A percentile compares a stretch with the other conserved stretches of the same genome.
phyloP scores from a whole-genome alignment of 345 rosid genomes.

The Gossypium bickii region DNA sequence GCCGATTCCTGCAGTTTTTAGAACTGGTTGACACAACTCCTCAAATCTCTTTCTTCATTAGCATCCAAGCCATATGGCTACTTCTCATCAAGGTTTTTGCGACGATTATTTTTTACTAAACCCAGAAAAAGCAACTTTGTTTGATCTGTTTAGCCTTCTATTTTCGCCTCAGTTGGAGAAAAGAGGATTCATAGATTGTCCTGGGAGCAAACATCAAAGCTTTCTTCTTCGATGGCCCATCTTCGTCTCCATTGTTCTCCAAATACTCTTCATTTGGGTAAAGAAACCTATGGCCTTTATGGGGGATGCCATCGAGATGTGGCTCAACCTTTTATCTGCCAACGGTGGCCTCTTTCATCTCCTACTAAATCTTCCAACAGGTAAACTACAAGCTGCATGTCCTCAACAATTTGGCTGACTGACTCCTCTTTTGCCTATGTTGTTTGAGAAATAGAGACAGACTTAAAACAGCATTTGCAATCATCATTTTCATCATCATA shows the following conservation, averaged over 20 bases:
- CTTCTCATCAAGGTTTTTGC: neutral
- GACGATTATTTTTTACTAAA: constrained; percentile 29
- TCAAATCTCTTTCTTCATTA: neutral
- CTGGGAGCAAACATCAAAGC: constrained; percentile 8
- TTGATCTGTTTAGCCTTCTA: constrained; percentile 36
- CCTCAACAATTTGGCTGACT: too few species aligned
- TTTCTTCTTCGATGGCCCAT: constrained; percentile 48
- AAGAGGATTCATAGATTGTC: constrained; percentile 28
- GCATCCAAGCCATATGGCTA: constrained; percentile 2
- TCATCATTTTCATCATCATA: too few species aligned
- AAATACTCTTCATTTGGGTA: constrained; percentile 31
- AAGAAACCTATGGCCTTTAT: constrained; percentile 22
- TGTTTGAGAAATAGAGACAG: too few species aligned
- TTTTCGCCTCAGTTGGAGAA: constrained; percentile 19
- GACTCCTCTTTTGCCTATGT: too few species aligned
- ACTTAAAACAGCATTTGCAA: too few species aligned
- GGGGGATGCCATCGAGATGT: constrained; percentile 30
- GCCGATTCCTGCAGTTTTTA: neutral
- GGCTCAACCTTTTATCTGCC: constrained; percentile 40
- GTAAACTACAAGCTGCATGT: constrained; percentile 15
- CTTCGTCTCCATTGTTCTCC: constrained; percentile 42
- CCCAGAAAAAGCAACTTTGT: constrained; percentile 37
- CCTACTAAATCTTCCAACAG: constrained; percentile 29
- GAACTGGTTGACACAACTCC: neutral
- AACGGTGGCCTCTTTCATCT: constrained; percentile 41